Evolutionary conservation across 805 yeast genomes (phyloP).

Genomic region (Wickerhamiella sorbophila): DNA sequence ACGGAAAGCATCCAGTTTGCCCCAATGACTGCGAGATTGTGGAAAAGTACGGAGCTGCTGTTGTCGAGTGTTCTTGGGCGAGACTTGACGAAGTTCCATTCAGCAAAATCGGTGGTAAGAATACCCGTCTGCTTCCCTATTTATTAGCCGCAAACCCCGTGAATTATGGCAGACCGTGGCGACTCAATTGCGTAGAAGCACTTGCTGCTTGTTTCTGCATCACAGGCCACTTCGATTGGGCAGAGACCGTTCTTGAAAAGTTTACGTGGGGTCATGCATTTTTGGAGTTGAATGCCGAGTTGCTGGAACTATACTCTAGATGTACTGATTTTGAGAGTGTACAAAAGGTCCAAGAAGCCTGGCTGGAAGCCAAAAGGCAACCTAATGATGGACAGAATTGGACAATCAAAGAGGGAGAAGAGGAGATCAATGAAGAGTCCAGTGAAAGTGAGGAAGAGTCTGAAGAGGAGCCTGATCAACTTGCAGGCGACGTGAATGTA

Average conservation of each 20-base stretch:
- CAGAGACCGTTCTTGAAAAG: conserved; percentile 53
- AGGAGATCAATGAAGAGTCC: conserved; percentile 15
- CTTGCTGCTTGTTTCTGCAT: conserved; percentile 94
- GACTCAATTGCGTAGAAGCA: conserved; percentile 91
- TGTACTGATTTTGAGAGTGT: conserved; percentile 76
- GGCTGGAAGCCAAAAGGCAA: conserved; percentile 42
- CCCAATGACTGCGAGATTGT: conserved; percentile 73
- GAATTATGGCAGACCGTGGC: conserved; percentile 94
- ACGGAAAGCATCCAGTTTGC: conserved; percentile 79
- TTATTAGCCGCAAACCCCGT: conserved; percentile 94
- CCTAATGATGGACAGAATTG: conserved; percentile 34
- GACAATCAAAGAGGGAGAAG: conserved; percentile 63
- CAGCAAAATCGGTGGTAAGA: conserved; percentile 74
- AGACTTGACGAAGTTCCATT: conserved; percentile 95
- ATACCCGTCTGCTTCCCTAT: conserved; percentile 80
- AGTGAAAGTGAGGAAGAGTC: conserved; percentile 19
- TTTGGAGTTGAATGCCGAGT: conserved; percentile 64
- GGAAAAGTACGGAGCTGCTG: conserved; percentile 80
- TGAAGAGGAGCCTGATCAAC: conserved; percentile 21
- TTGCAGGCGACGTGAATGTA: conserved; percentile 12
- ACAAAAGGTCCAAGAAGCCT: conserved; percentile 52
- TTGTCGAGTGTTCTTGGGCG: conserved; percentile 98
- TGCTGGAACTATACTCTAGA: conserved; percentile 54
- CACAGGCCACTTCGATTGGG: conserved; percentile 85
- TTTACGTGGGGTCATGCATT: conserved; percentile 94